Percentiles rank a stretch among this genome's conserved stretches.
phyloP scores from a whole-genome alignment of 371 early-diverging fungal genomes.

The Rhizomucor pusillus region DNA sequence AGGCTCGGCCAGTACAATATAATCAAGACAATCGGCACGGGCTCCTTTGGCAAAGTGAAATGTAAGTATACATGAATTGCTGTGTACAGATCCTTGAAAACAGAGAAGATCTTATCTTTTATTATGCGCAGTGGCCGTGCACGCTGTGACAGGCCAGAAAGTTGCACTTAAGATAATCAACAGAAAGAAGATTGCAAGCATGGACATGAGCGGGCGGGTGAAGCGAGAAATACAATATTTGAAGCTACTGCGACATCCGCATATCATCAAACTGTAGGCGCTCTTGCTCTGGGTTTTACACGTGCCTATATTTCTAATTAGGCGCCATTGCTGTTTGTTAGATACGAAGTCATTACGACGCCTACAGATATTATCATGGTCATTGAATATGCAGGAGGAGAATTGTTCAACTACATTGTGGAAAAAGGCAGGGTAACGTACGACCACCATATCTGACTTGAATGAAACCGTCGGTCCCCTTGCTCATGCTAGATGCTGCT shows the following conservation, averaged over 20 bases:
- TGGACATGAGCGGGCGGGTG: conserved; percentile 92
- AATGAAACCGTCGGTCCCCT: not conserved
- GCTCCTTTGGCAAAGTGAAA: conserved; percentile 98
- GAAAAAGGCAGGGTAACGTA: conserved; percentile 80
- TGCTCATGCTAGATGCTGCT: not conserved
- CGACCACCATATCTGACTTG: not conserved
- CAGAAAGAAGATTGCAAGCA: conserved; percentile 82
- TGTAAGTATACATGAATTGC: conserved; percentile 53
- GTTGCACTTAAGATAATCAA: conserved; percentile 98
- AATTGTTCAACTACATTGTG: conserved; percentile 96
- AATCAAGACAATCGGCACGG: conserved; percentile 92
- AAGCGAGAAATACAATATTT: conserved; percentile 98
- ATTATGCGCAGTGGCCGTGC: conserved; percentile 83
- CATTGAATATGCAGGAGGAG: conserved; percentile 95
- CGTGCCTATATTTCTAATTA: no score
- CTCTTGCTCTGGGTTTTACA: not conserved
- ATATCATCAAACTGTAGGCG: conserved; percentile 93
- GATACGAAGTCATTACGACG: conserved; percentile 96
- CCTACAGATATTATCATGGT: conserved; percentile 96
- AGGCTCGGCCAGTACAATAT: conserved; percentile 89
- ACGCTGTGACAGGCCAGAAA: conserved; percentile 87
- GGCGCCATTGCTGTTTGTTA: conserved; percentile 18
- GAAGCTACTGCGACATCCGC: conserved; percentile 92
- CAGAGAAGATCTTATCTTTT: conserved; percentile 4
- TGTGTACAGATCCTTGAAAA: not conserved